Evolutionary conservation across 2,329 filamentous ascomycete genomes (phyloP).

Genomic region (Tolypocladium album): DNA sequence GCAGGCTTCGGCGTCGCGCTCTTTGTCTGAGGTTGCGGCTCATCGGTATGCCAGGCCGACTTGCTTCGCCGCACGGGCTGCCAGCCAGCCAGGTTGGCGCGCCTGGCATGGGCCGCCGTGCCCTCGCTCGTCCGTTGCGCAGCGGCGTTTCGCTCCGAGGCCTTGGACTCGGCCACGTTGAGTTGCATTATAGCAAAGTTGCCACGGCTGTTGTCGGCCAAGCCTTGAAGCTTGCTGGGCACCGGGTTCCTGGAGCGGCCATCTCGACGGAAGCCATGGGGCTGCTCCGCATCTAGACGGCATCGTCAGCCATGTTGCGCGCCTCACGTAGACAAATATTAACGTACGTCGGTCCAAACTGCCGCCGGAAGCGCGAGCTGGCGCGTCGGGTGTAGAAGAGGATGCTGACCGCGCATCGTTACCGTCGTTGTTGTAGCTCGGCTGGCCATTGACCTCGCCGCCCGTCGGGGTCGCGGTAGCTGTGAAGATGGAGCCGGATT

Average conservation of each 20-base stretch:
- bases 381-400: background rate
- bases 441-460: background rate
- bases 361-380: background rate
- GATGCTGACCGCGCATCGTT: background rate
- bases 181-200: conserved; percentile 57
- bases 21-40: background rate
- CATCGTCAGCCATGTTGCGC: background rate
- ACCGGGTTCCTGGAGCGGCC: conserved; percentile 40
- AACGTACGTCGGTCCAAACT: background rate
- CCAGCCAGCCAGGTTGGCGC: conserved; percentile 44
- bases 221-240: conserved; percentile 51
- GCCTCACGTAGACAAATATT: background rate
- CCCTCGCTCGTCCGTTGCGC: conserved; percentile 52
- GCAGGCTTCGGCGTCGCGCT: background rate
- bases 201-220: conserved; percentile 43
- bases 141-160: conserved; percentile 38
- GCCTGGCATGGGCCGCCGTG: conserved; percentile 45
- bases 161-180: conserved; percentile 34
- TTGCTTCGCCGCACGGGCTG: conserved; percentile 35
- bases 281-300: background rate
- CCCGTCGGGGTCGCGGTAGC: conserved; percentile 6
- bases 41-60: conserved; percentile 18
- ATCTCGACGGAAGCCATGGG: conserved; percentile 10
- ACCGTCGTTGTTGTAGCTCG: background rate
- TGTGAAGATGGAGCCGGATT: conserved; percentile 5